A percentile compares a stretch with the other conserved stretches of the same genome.
Evolutionary conservation across 441 rosid genomes (phyloP).

Genomic region (Aquilaria agallochum): DNA sequence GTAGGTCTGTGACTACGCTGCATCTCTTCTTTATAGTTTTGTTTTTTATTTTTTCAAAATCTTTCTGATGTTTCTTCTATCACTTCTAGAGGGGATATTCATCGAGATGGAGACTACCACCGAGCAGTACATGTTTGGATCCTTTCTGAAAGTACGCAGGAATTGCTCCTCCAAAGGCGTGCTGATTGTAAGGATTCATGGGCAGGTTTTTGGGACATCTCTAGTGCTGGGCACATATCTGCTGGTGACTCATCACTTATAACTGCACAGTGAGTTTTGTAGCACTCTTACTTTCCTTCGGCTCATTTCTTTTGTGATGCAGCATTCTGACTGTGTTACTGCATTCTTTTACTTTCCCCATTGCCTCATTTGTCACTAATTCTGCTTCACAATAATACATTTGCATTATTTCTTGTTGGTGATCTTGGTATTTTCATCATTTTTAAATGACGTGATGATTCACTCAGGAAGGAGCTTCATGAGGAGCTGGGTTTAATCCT

Average conservation of each 20-base stretch:
- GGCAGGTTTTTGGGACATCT: conserved; percentile 88
- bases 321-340: neutral
- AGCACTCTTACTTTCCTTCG: no score
- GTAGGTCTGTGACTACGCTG: no score
- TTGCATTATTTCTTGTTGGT: conserved; percentile 2
- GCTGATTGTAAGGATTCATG: conserved; percentile 80
- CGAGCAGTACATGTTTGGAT: conserved; percentile 89
- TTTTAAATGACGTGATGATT: conserved; percentile 2
- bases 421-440: no score
- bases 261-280: conserved; percentile 50
- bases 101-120: conserved; percentile 88
- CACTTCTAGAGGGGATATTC: conserved; percentile 56
- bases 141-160: conserved; percentile 70
- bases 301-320: no score
- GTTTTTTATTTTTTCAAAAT: neutral
- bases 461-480: conserved; percentile 77
- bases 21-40: neutral
- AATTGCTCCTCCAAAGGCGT: conserved; percentile 72
- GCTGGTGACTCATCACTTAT: conserved; percentile 79
- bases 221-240: conserved; percentile 91
- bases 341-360: neutral
- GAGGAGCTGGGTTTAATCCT: conserved; percentile 87
- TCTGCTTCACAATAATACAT: neutral
- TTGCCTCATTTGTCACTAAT: conserved; percentile 1
- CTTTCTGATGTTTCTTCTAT: neutral